These are phyloP conservation scores for Talaromyces sp. DNA, from an alignment of 2,329 filamentous ascomycete genomes.

Conservation along the genomic window DNA sequence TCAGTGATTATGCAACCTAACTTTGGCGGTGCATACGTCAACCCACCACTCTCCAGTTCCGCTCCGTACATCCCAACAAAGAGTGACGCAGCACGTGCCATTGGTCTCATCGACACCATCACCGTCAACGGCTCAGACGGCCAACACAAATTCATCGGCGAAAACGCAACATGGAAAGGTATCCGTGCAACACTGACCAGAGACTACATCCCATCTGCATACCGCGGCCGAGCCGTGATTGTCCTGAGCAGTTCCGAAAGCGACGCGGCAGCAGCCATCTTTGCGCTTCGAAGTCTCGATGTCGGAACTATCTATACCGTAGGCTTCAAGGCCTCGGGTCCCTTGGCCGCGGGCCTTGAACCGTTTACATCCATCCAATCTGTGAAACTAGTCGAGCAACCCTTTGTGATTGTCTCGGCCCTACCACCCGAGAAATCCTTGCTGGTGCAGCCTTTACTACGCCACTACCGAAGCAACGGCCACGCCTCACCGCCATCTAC, in stretches of 20 bases:
- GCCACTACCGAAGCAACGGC: constrained; percentile 61
- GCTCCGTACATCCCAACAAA: constrained; percentile 62
- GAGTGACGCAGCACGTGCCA: constrained; percentile 73
- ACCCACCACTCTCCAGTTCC: constrained; percentile 64
- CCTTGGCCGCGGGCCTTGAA: constrained; percentile 64
- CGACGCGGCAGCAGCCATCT: constrained; percentile 75
- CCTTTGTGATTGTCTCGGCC: constrained; percentile 79
- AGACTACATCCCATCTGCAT: constrained; percentile 79
- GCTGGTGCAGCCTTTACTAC: constrained; percentile 72
- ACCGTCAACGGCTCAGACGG: constrained; percentile 57
- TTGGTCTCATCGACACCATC: constrained; percentile 80
- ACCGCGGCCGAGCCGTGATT: constrained; percentile 71
- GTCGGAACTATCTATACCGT: constrained; percentile 81
- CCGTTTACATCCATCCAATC: constrained; percentile 70
- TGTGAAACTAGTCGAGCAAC: constrained; percentile 74
- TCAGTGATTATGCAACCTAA: constrained; percentile 68
- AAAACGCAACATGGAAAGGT: constrained; percentile 83
- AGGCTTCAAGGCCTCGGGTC: constrained; percentile 64
- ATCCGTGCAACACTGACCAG: constrained; percentile 77
- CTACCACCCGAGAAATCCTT: constrained; percentile 75
- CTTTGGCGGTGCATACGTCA: constrained; percentile 80
- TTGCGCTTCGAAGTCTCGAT: constrained; percentile 71
- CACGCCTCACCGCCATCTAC: constrained; percentile 37
- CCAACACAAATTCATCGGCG: constrained; percentile 64
- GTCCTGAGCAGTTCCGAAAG: constrained; percentile 70